Evolutionary conservation across 805 yeast genomes (phyloP).

Genomic region (Starmerella apis): DNA sequence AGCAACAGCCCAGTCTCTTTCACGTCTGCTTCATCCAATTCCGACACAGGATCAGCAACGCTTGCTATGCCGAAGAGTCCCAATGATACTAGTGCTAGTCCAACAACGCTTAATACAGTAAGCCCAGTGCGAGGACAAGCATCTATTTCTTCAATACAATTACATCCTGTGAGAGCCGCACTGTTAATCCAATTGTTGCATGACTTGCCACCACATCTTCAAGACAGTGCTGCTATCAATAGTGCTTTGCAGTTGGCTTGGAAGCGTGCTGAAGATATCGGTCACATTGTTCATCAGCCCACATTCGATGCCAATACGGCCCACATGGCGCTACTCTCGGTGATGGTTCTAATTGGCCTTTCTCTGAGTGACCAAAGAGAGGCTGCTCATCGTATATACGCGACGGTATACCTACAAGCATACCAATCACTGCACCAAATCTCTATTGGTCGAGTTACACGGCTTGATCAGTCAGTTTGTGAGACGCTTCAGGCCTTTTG

Average conservation of each 20-base stretch:
- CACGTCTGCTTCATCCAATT: neutral
- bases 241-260: conserved; percentile 22
- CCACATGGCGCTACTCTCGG: conserved; percentile 26
- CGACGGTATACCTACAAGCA: conserved; percentile 23
- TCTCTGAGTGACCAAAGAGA: conserved; percentile 20
- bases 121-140: neutral
- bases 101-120: neutral
- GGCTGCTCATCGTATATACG: conserved; percentile 22
- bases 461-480: conserved; percentile 18
- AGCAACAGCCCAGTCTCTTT: neutral
- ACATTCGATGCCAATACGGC: conserved; percentile 26
- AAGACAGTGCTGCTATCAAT: neutral
- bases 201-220: conserved; percentile 6
- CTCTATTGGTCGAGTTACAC: conserved; percentile 11
- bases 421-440: conserved; percentile 20
- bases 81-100: neutral
- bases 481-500: conserved; percentile 29
- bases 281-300: conserved; percentile 27
- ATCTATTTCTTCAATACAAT: neutral
- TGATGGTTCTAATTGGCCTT: conserved; percentile 29
- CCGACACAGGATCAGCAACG: neutral
- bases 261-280: conserved; percentile 23
- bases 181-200: conserved; percentile 7
- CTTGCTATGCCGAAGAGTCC: neutral
- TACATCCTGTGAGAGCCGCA: neutral